phyloP scores from a whole-genome alignment of 768 basidiomycete genomes.

The Macrocybe gigantea region DNA sequence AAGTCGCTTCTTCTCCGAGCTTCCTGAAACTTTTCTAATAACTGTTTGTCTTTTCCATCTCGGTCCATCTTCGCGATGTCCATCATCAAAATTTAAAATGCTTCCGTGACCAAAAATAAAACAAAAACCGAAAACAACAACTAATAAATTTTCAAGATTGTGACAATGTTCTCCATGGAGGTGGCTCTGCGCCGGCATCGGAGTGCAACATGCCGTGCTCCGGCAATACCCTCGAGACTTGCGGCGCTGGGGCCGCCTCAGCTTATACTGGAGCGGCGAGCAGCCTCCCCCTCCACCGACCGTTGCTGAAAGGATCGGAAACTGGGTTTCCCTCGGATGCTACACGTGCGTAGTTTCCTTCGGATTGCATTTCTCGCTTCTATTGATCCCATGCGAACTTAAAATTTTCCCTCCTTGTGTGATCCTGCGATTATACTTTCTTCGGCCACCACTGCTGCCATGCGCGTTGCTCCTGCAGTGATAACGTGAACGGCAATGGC shows the following conservation, averaged over 20 bases:
- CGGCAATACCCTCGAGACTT: conserved; percentile 50
- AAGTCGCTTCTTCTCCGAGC: conserved; percentile 10
- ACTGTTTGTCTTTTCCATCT: conserved; percentile 1
- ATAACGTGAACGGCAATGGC: conserved; percentile 34
- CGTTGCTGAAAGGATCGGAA: conserved; percentile 48
- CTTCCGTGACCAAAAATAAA: no score
- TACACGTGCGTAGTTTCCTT: conserved; percentile 43
- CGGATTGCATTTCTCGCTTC: not conserved
- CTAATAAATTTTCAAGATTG: conserved; percentile 41
- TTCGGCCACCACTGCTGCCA: conserved; percentile 18
- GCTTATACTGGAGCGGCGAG: conserved; percentile 59
- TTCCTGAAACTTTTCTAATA: not conserved
- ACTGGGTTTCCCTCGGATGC: conserved; percentile 72
- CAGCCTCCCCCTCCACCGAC: conserved; percentile 49
- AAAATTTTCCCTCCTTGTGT: conserved; percentile 20
- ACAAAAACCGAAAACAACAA: no score
- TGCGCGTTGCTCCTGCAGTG: conserved; percentile 27
- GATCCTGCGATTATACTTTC: conserved; percentile 36
- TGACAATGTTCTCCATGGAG: conserved; percentile 46
- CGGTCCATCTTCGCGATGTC: conserved; percentile 3
- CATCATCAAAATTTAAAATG: not conserved
- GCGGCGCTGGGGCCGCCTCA: conserved; percentile 58
- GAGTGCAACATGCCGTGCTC: conserved; percentile 62
- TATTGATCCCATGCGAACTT: no score
- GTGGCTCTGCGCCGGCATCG: conserved; percentile 34